Percentiles rank a stretch among this genome's conserved stretches.
These are phyloP conservation scores for Trametes coccinea DNA, from an alignment of 768 basidiomycete species.

Conservation along the genomic window DNA sequence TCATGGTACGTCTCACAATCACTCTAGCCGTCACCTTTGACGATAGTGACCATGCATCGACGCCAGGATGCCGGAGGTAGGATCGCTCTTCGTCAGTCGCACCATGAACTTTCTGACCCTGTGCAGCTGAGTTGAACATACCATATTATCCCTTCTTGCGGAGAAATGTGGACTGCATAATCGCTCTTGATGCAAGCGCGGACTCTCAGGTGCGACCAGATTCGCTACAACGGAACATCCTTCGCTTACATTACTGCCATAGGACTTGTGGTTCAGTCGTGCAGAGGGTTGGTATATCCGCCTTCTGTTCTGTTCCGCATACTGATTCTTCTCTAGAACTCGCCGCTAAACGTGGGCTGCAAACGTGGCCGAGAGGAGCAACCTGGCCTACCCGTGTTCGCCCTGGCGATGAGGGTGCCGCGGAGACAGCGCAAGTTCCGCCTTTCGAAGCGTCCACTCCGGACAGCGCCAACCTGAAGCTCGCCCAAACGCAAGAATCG, in stretches of 20 bases:
- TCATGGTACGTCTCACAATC: constrained; percentile 22
- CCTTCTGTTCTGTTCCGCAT: not conserved
- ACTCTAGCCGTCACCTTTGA: not conserved
- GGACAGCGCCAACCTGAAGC: constrained; percentile 22
- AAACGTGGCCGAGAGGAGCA: constrained; percentile 30
- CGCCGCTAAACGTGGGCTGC: constrained; percentile 26
- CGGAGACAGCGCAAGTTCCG: constrained; percentile 1
- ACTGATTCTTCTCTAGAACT: constrained; percentile 17
- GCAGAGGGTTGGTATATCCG: constrained; percentile 23
- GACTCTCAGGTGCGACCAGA: constrained; percentile 25
- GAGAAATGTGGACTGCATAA: constrained; percentile 30
- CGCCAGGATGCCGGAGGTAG: constrained; percentile 30
- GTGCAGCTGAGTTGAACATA: constrained; percentile 29
- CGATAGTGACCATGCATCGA: not conserved
- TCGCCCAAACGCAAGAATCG: constrained; percentile 28
- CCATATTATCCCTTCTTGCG: constrained; percentile 31
- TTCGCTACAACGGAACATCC: not conserved
- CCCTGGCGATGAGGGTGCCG: constrained; percentile 1
- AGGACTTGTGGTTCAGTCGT: constrained; percentile 32
- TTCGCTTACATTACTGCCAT: not conserved
- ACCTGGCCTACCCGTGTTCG: constrained; percentile 26
- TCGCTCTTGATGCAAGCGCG: constrained; percentile 31
- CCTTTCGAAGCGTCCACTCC: constrained; percentile 15
- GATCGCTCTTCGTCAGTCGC: too few relatives aligned
- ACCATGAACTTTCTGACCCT: too few relatives aligned